Base-by-base conservation (phyloP, 2,329 filamentous ascomycete genomes). In the Seiridium cupressi region DNA sequence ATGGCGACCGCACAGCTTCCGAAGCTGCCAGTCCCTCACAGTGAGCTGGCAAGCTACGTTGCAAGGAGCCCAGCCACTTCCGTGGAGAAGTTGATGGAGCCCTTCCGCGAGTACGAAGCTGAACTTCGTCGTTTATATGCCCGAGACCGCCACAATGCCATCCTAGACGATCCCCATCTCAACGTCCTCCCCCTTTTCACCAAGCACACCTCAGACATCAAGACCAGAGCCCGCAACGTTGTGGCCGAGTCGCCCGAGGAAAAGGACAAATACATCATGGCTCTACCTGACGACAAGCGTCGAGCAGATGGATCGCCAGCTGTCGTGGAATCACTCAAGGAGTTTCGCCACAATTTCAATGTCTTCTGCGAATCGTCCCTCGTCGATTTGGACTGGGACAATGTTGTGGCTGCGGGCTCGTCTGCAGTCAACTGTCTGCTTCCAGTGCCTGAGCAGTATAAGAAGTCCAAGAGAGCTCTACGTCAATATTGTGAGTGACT, bases 361-460 rank as follows among this genome's bases (percentile, higher is more conserved):
- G 72, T 96, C 61, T 96, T 96, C 70, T 92, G 89, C 1, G 92
- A 96, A 74, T 89, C 86, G 1, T 88, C 90, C 0, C 77, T 96
- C 35, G 81, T 81, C 36, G 91, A 94, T 54, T 72, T 96, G 65
- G 86, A 94, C 70, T 96, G 92, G 92, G 86, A 76, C 69, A 95
- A 95, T 70, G 86, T 96, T 13, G 87, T 95, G 13, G 92, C 86
- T 36, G 90, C 91, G 46, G 92, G 92, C 9, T 93, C 89, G 54
- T 88, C 91, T 1, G 92, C 94, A 1, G 86, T 92, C 57, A 96
- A 93, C 58, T 89, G 89, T 54, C 80, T 96, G 40, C 75, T 96
- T 11, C 89, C 91, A 0, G 85, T 92, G 5, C 89, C 88, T 5
- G 75, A 83, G 3, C 74, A 86, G 62, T 86, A 87, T 73, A 82